A percentile compares a stretch with the other conserved stretches of the same genome.
Conservation (phyloP, 2,329 filamentous ascomycete species). For the Arthrocladium fulminans region DNA sequence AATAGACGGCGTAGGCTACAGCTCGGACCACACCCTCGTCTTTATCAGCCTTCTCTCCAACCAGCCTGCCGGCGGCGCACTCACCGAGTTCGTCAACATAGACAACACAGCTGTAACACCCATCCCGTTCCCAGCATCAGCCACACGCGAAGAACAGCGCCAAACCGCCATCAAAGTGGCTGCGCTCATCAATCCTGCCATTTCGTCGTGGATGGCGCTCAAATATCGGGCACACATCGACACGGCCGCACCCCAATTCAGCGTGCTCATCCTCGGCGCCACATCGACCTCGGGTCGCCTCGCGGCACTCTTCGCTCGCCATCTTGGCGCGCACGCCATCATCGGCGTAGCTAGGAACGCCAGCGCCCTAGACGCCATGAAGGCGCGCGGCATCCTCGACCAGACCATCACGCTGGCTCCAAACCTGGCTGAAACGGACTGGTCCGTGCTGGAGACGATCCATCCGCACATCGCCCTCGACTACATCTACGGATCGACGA, state of each 20-base stretch:
- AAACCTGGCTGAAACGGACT: conserved; percentile 35
- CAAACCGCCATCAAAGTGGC: conserved; percentile 36
- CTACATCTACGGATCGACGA: conserved; percentile 46
- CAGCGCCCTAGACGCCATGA: conserved; percentile 34
- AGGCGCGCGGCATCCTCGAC: conserved; percentile 31
- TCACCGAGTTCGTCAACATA: conserved; percentile 36
- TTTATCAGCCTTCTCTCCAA: conserved; percentile 39
- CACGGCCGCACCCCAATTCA: conserved; percentile 35
- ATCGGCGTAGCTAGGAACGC: conserved; percentile 45
- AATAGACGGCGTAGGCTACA: conserved; percentile 44
- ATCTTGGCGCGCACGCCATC: conserved; percentile 42
- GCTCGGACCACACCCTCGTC: conserved; percentile 38
- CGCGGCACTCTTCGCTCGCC: conserved; percentile 41
- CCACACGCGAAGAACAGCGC: conserved; percentile 13
- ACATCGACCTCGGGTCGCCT: conserved; percentile 46
- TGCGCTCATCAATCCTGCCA: conserved; percentile 46
- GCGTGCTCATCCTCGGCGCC: conserved; percentile 45
- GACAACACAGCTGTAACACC: conserved; percentile 31
- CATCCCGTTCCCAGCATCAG: conserved; percentile 40
- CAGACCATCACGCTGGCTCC: conserved; percentile 36
- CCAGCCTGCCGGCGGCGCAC: conserved; percentile 13
- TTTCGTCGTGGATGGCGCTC: conserved; percentile 52
- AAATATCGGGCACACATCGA: conserved; percentile 31
- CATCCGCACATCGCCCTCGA: conserved; percentile 41
- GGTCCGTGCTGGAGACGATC: conserved; percentile 31